Base-by-base conservation (phyloP, 2,329 filamentous ascomycete genomes). In the Colletotrichum cordylinicola region DNA sequence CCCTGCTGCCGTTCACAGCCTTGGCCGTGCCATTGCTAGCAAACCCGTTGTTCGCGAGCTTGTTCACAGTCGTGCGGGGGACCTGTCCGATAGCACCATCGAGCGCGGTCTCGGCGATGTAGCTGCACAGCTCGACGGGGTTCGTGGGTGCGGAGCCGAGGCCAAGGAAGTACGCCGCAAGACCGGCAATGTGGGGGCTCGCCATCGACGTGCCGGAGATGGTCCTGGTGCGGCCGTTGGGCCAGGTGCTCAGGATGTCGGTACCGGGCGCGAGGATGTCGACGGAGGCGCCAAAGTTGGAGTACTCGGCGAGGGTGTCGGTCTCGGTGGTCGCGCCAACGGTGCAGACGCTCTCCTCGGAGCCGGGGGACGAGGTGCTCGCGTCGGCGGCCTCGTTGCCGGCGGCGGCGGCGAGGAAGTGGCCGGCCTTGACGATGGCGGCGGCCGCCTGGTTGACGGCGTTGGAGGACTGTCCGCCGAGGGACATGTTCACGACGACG, bases 351-450 rank as follows among this genome's bases (percentile, higher is more conserved):
- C 80, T 82, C 4, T 85, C 72, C 78, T 87, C 87, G 0, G 87
- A 89, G 21, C 89, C 87, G 4, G 89, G 89, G 1, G 89, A 90
- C 69, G 80, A 86, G 78, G 82, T 82, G 21, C 80, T 77, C 2
- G 89, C 88, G 76, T 91, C 84, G 21, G 78, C 78, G 71, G 83
- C 84, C 6, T 85, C 82, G 80, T 92, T 92, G 58, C 90, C 90
- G 21, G 90, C 90, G 4, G 90, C 90, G 13, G 91, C 90, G 67
- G 87, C 89, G 52, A 91, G 83, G 79, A 90, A 90, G 75, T 91
- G 83, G 16, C 89, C 90, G 0, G 85, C 83, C 9, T 78, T 78
- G 77, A 89, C 84, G 31, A 90, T 84, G 70, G 82, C 83, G 33
- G 84, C 84, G 10, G 90, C 89, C 10, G 90, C 90, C 21, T 80